Evolutionary conservation across 179 eudicot species (phyloP).

Genomic region (Patellifolia procumbens): DNA sequence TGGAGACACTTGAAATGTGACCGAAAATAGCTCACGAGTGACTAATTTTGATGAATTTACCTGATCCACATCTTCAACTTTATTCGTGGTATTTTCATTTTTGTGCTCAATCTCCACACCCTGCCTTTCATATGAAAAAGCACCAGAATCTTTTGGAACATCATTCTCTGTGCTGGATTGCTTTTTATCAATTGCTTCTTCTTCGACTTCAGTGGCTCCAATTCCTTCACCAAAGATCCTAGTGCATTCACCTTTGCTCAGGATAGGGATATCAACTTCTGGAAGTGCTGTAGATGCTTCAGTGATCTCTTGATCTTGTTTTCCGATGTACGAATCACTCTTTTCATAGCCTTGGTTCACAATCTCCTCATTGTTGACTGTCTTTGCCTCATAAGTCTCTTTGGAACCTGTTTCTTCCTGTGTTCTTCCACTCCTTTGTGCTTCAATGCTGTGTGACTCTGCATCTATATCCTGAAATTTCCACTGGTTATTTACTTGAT

Average conservation of each 20-base stretch:
- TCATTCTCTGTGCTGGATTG: not conserved
- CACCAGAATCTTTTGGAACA: not conserved
- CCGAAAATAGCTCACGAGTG: not conserved
- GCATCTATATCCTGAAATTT: conserved; percentile 1
- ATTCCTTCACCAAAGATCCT: not conserved
- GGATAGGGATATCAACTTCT: not conserved
- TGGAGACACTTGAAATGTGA: not conserved
- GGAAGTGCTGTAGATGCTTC: not conserved
- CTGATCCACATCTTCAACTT: not conserved
- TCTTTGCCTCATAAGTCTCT: not conserved
- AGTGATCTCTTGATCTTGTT: not conserved
- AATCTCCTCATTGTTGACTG: not conserved
- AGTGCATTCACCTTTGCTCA: not conserved
- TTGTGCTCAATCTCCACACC: not conserved
- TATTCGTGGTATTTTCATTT: not conserved
- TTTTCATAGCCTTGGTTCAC: not conserved
- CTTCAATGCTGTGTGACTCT: not conserved
- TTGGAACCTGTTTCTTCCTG: not conserved
- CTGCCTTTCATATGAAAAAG: not conserved
- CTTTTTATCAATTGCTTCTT: conserved; percentile 9
- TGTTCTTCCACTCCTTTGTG: not conserved
- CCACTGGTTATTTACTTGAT: not conserved
- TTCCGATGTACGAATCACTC: not conserved
- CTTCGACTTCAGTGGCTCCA: not conserved
- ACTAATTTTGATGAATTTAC: not conserved